Evolutionary conservation across 805 yeast species (phyloP), one percentile per base, ranked within the genome.

Genomic region (Saccharomycopsis selenospora): DNA sequence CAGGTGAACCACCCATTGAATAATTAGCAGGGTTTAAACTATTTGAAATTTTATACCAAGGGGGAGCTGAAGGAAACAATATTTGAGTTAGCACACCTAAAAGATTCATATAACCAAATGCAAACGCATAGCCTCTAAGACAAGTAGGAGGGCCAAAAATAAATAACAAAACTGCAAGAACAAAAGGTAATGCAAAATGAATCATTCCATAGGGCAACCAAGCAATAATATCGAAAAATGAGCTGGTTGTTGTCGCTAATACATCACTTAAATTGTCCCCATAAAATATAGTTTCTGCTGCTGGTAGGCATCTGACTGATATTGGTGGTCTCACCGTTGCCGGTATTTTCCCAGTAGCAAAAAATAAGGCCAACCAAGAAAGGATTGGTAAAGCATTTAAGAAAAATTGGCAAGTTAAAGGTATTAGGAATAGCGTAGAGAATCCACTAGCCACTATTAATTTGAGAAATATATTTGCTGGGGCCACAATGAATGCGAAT

Each of bases 181-280:
- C 77, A 61, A 90, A 88, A 3, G 99, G 98, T 11, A 87, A 76
- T 14, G 85, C 80, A 59, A 86, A 91, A 67, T 91, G 99, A 50
- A 86, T 71, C 13, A 93, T 62, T 1, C 99, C 99, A 62, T 91
- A 91, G 1, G 99, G 98, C 36, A 91, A 66, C 96, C 96, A 90
- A 3, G 97, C 96, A 44, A 87, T 57, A n/a, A 90, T 70, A 61
- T 90, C 98, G 48, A 86, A 68, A 4, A 79, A 57, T 2, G 83
- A 64, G 52, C 72, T 76, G n/a, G 84, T 80, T 10, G 80, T 71
- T 3, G 90, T 77, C 1, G 96, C 93, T 58, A 89, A 72, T 20
- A 90, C 80, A 57, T 84, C 85, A 46, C 90, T 80, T 59, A 91
- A 71, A 65, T 91, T 85, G 59, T 90, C 96, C 45, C 97, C 97